A percentile compares a stretch with the other conserved stretches of the same genome.
phyloP scores from a whole-genome alignment of 805 yeast species.

The Scheffersomyces ergatensis region DNA sequence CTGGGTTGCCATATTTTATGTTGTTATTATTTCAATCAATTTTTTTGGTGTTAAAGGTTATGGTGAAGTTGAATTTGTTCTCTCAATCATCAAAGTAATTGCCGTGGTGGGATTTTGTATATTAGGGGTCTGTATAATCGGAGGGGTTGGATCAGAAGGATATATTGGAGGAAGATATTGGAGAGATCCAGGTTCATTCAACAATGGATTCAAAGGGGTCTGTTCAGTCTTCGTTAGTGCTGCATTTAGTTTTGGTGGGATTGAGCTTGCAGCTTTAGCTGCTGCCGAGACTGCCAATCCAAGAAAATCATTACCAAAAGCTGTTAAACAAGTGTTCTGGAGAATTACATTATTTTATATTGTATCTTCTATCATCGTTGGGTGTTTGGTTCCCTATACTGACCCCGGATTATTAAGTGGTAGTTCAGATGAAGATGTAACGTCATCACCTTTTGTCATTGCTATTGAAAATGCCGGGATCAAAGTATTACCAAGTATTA shows the following conservation, averaged over 20 bases:
- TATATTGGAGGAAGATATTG: constrained; percentile 34
- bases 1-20: constrained; percentile 34
- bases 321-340: constrained; percentile 43
- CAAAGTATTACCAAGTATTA: constrained; percentile 64
- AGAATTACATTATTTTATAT: constrained; percentile 41
- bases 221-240: constrained; percentile 33
- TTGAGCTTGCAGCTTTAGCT: constrained; percentile 36
- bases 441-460: constrained; percentile 74
- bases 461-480: constrained; percentile 65
- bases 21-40: constrained; percentile 26
- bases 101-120: constrained; percentile 35
- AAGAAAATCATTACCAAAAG: constrained; percentile 36
- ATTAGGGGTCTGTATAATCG: constrained; percentile 29
- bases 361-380: constrained; percentile 29
- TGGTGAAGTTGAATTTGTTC: constrained; percentile 34
- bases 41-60: constrained; percentile 35
- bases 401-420: constrained; percentile 48
- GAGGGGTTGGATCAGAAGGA: constrained; percentile 34
- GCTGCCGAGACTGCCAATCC: constrained; percentile 42
- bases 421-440: constrained; percentile 45
- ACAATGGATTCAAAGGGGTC: constrained; percentile 38
- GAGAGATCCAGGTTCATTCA: constrained; percentile 32
- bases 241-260: constrained; percentile 32
- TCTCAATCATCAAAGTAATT: constrained; percentile 30
- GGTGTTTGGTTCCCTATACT: constrained; percentile 51